Base-by-base conservation (phyloP, 2,329 filamentous ascomycete species). In the Ophiostoma perfectum region DNA sequence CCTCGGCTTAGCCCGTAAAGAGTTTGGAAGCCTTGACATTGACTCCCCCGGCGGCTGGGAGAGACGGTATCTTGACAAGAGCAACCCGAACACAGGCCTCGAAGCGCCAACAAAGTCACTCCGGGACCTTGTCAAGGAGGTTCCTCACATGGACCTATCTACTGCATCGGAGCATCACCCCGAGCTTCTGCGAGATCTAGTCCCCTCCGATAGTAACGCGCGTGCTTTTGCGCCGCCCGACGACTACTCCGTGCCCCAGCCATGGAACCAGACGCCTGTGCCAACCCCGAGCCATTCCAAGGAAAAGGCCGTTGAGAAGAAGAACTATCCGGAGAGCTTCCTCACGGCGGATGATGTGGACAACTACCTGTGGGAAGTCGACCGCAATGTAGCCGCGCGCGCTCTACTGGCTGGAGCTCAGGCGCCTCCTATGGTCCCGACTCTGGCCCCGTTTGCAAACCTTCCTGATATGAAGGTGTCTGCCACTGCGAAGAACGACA, bases 41-140 rank as follows among this genome's bases (percentile, higher is more conserved):
- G 93, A 97, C 80, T 92, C 93, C 81, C 66, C 69, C 5, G 70
- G 67, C 38, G 80, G 83, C 69, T 73, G 78, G 55, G 78, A 87
- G 75, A 86, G 89, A 14, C 86, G 90, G 0, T 79, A 90, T 67
- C 82, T 90, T 72, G 92, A 96, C 79, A 91, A 88, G 74, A 92
- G 96, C 79, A 93, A 93, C 81, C 75, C 92, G 60, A 90, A 94
- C 83, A 93, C 93, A 71, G 92, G 93, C 80, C 72, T 78, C 60
- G 80, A 82, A 67, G 79, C 74, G 7, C 79, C 81, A 41, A 77
- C 80, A 41, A 86, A 84, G 72, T 81, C 81, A 16, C 79, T 85
- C 58, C 77, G 78, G 66, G 76, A 79, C 39, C 82, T 89, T 41
- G 76, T 88, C 6, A 77, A 76, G 68, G 81, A 83, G 4, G 82